Percentiles rank a stretch among this genome's conserved stretches.
phyloP scores from a whole-genome alignment of 495 filamentous ascomycete genomes.

The Aspergillus ostianus region DNA sequence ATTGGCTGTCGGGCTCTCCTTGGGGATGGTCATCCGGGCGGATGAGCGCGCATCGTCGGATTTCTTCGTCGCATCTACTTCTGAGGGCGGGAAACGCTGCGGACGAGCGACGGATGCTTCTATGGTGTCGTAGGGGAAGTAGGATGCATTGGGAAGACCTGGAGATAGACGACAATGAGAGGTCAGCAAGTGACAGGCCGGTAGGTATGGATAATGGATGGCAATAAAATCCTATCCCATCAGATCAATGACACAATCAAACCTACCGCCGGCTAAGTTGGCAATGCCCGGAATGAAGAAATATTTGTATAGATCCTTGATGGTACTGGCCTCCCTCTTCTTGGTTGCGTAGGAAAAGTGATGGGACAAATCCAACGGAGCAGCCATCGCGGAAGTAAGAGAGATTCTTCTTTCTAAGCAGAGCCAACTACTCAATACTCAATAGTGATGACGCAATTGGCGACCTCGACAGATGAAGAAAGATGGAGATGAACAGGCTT shows the following conservation, averaged over 20 bases:
- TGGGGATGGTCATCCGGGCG: slow-evolving; percentile 67
- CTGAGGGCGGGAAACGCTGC: slow-evolving; percentile 67
- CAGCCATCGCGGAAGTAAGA: slow-evolving; percentile 22
- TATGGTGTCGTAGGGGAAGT: slow-evolving; percentile 90
- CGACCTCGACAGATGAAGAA: not conserved
- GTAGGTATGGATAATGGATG: not conserved
- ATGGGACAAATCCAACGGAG: slow-evolving; percentile 73
- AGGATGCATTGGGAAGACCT: slow-evolving; percentile 76
- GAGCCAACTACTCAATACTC: no score
- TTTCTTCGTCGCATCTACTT: slow-evolving; percentile 49
- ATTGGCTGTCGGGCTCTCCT: slow-evolving; percentile 53
- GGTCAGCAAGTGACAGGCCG: slow-evolving; percentile 5
- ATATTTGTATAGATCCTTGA: slow-evolving; percentile 85
- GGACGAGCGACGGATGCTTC: slow-evolving; percentile 76
- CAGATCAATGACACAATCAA: not conserved
- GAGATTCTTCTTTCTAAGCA: not conserved
- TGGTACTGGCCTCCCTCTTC: slow-evolving; percentile 56
- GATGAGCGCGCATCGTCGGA: slow-evolving; percentile 24
- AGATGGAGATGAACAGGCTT: not conserved
- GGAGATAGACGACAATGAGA: not conserved
- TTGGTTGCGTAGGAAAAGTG: slow-evolving; percentile 69
- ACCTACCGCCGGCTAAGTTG: slow-evolving; percentile 84
- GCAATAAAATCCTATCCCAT: not conserved
- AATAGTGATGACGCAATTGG: no score
- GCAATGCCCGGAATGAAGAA: slow-evolving; percentile 76